phyloP scores from a whole-genome alignment of 495 filamentous ascomycete genomes.

The Aspergillus incahuasiensis region DNA sequence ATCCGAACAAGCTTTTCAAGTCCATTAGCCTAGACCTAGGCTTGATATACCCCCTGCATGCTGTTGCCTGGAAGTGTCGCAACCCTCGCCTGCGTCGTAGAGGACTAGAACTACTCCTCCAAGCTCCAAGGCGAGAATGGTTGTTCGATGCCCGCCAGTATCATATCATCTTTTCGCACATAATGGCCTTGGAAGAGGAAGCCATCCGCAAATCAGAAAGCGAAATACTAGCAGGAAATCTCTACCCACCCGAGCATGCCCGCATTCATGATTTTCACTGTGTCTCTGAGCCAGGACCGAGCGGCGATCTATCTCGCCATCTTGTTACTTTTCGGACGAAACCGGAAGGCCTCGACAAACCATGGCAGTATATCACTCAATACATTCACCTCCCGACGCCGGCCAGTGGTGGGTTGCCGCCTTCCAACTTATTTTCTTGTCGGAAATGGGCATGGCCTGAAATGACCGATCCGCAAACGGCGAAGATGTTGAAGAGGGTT shows the following conservation, averaged over 20 bases:
- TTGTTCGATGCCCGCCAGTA: conserved; percentile 12
- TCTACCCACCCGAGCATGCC: conserved; percentile 10
- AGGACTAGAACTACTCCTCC: conserved; percentile 12
- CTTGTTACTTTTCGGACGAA: not conserved
- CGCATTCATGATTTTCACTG: conserved; percentile 18
- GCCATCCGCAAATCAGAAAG: not conserved
- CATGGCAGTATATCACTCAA: not conserved
- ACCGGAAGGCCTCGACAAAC: not conserved
- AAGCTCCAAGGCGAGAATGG: conserved; percentile 13
- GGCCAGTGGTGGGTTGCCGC: not conserved
- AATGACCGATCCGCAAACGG: not conserved
- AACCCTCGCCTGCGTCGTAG: conserved; percentile 16
- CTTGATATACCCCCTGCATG: conserved; percentile 18
- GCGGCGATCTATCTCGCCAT: not conserved
- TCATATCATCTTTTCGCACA: conserved; percentile 14
- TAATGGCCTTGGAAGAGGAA: conserved; percentile 18
- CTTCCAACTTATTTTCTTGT: not conserved
- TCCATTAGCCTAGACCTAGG: conserved; percentile 14
- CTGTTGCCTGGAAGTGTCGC: conserved; percentile 20
- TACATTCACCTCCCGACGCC: not conserved
- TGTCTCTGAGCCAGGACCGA: not conserved
- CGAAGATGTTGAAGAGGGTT: not conserved
- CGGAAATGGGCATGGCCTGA: not conserved
- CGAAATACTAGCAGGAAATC: not conserved
- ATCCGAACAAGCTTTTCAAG: not conserved